A percentile compares a stretch with the other conserved stretches of the same genome.
Conservation (phyloP, 2,329 filamentous ascomycete genomes). For the Ophidiomyces ophidiicola region DNA sequence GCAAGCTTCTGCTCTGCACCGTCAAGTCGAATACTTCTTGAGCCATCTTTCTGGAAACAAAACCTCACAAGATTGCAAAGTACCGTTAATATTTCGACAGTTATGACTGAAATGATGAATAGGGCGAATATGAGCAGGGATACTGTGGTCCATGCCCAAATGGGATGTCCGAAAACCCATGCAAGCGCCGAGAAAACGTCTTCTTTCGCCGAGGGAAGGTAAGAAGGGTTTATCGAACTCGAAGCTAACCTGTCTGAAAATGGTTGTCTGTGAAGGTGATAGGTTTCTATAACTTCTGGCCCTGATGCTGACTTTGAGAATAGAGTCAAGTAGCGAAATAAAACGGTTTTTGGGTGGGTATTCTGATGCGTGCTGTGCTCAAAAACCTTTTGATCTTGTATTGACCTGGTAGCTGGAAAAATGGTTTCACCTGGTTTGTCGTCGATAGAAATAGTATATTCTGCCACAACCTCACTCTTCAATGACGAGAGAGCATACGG, state of each 20-base stretch:
- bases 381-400: too few species aligned
- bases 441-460: neutral
- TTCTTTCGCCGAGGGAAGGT: neutral
- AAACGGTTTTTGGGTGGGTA: neutral
- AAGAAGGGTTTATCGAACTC: neutral
- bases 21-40: conserved; percentile 3
- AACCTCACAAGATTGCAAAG: conserved; percentile 1
- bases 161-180: conserved; percentile 8
- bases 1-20: conserved; percentile 5
- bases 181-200: neutral
- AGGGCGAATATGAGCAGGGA: conserved; percentile 7
- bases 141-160: conserved; percentile 5
- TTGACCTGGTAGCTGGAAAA: too few species aligned
- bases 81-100: conserved; percentile 9
- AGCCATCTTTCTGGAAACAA: neutral
- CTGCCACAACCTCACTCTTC: neutral
- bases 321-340: conserved; percentile 3
- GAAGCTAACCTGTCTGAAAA: too few species aligned
- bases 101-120: conserved; percentile 13
- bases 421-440: too few species aligned
- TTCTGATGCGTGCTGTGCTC: neutral
- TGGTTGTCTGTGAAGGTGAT: neutral
- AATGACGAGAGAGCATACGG: conserved; percentile 4
- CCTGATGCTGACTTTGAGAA: neutral
- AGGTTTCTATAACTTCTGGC: neutral